These are phyloP conservation scores for Karstenula rhodostoma DNA, from an alignment of 2,329 filamentous ascomycete species.

Conservation along the genomic window DNA sequence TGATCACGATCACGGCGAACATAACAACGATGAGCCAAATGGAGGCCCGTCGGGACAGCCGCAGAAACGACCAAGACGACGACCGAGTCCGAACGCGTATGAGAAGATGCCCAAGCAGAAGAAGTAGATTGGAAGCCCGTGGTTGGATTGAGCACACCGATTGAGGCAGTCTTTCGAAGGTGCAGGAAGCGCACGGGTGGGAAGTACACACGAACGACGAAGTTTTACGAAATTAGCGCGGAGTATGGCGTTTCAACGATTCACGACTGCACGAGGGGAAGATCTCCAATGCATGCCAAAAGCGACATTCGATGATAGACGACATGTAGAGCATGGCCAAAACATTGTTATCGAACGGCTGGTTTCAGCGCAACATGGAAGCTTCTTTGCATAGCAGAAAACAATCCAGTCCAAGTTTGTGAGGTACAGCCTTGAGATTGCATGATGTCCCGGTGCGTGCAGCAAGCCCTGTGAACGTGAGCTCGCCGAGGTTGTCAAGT, in stretches of 20 bases:
- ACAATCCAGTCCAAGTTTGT: not conserved
- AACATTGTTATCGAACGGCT: not conserved
- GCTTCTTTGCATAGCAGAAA: conserved; percentile 3
- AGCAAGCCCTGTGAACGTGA: not conserved
- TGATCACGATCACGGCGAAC: conserved; percentile 31
- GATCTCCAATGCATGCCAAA: not conserved
- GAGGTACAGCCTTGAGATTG: not conserved
- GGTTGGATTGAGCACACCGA: not conserved
- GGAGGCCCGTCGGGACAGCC: conserved; percentile 43
- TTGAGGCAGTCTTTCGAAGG: not conserved
- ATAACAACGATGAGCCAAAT: conserved; percentile 47
- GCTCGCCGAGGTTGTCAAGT: not conserved
- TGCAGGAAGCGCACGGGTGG: not conserved
- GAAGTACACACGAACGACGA: not conserved
- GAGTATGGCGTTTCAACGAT: conserved; percentile 19
- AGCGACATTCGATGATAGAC: not conserved
- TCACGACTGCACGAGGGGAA: conserved; percentile 4
- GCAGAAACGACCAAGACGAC: conserved; percentile 55
- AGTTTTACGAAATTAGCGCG: conserved; percentile 15
- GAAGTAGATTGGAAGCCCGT: conserved; percentile 26
- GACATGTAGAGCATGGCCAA: not conserved
- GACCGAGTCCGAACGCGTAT: conserved; percentile 81
- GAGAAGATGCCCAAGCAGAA: conserved; percentile 73
- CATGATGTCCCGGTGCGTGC: not conserved
- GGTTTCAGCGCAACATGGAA: not conserved